Evolutionary conservation across 2,329 filamentous ascomycete genomes (phyloP).

Genomic region (Teratosphaeria viscida): DNA sequence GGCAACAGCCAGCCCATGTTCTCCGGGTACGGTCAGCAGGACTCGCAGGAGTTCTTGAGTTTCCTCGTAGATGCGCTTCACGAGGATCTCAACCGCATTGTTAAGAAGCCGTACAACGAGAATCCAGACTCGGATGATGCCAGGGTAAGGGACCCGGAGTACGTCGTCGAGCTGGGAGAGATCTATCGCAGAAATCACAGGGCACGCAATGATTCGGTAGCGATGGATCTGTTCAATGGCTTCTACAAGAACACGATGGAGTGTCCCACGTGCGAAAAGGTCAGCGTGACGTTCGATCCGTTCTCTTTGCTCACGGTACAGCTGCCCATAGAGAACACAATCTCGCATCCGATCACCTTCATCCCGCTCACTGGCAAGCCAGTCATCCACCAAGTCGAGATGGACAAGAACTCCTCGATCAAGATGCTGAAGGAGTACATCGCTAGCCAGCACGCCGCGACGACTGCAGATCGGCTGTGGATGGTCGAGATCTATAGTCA

Average conservation of each 20-base stretch:
- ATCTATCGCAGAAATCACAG: conserved; percentile 88
- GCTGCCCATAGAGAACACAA: conserved; percentile 75
- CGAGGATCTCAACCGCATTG: conserved; percentile 86
- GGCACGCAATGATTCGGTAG: conserved; percentile 84
- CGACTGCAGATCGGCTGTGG: conserved; percentile 55
- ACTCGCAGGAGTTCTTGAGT: conserved; percentile 92
- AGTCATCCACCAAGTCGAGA: conserved; percentile 63
- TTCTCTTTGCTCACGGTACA: conserved; percentile 92
- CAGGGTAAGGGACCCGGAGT: conserved; percentile 72
- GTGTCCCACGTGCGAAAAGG: conserved; percentile 82
- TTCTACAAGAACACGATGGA: conserved; percentile 97
- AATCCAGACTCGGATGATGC: conserved; percentile 97
- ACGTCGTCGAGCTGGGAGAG: conserved; percentile 74
- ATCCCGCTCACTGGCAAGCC: conserved; percentile 65
- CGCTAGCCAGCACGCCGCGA: conserved; percentile 40
- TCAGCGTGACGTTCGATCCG: conserved; percentile 97
- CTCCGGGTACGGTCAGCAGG: conserved; percentile 90
- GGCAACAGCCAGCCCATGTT: conserved; percentile 76
- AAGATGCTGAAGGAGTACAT: conserved; percentile 55
- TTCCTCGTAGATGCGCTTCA: conserved; percentile 91
- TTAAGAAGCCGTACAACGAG: conserved; percentile 93
- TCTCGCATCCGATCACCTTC: conserved; percentile 64
- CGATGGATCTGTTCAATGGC: conserved; percentile 90
- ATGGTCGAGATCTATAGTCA: conserved; percentile 71
- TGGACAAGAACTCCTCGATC: conserved; percentile 65